phyloP scores from a whole-genome alignment of 148 eudicot species.

The Nepenthes mirabilis region DNA sequence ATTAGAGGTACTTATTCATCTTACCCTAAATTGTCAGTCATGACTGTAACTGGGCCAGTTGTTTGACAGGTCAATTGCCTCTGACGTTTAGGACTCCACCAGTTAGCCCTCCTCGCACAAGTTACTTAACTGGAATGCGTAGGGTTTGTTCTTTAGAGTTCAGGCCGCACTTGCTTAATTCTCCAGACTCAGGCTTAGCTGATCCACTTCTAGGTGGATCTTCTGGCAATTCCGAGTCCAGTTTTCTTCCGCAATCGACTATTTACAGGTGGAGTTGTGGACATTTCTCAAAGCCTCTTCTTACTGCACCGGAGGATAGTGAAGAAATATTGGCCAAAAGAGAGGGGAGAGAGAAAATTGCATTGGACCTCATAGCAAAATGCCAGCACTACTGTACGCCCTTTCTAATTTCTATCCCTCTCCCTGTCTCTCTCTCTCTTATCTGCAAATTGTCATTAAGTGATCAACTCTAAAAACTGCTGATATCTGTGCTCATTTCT shows the following conservation, averaged over 20 bases:
- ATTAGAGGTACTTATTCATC: too few relatives aligned
- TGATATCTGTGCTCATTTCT: slow-evolving; percentile 3
- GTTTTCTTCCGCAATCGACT: slow-evolving; percentile 86
- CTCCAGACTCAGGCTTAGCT: slow-evolving; percentile 81
- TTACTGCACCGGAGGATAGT: slow-evolving; percentile 65
- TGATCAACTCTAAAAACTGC: neutral
- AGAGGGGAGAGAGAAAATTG: slow-evolving; percentile 67
- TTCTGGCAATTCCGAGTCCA: slow-evolving; percentile 51
- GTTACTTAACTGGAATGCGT: slow-evolving; percentile 67
- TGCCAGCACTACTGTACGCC: slow-evolving; percentile 72
- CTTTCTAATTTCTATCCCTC: slow-evolving; percentile 7
- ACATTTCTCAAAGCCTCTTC: slow-evolving; percentile 90
- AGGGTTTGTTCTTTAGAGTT: slow-evolving; percentile 89
- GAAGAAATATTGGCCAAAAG: slow-evolving; percentile 60
- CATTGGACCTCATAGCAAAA: slow-evolving; percentile 60
- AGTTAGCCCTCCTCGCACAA: slow-evolving; percentile 90
- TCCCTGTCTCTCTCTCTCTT: neutral
- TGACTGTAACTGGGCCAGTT: neutral
- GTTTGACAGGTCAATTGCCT: slow-evolving; percentile 55
- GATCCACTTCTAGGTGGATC: slow-evolving; percentile 71
- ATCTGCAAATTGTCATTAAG: slow-evolving; percentile 1
- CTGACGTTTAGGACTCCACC: slow-evolving; percentile 91
- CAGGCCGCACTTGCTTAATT: slow-evolving; percentile 62
- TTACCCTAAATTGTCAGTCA: neutral
- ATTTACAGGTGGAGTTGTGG: slow-evolving; percentile 96